Percentiles rank a stretch among this genome's conserved stretches.
phyloP scores from a whole-genome alignment of 352 stramenopile genomes.

The Pythium oligandrum region DNA sequence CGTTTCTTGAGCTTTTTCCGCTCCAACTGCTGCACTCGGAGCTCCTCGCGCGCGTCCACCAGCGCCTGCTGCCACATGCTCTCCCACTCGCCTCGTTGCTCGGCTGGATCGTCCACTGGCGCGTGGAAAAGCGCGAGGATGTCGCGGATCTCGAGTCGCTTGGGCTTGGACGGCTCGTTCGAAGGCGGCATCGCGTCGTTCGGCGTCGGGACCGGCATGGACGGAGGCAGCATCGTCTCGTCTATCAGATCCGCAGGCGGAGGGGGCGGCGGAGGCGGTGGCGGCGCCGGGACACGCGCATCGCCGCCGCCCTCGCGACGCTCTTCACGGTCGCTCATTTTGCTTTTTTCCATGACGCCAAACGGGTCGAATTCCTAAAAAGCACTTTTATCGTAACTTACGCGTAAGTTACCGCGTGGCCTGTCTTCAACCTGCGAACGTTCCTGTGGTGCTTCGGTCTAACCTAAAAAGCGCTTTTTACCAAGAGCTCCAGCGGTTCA shows the following conservation, averaged over 20 bases:
- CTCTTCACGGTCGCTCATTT: conserved; percentile 1
- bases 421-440: too few species aligned
- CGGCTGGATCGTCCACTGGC: conserved; percentile 2
- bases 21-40: conserved; percentile 35
- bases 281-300: conserved; percentile 1
- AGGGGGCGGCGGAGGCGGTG: conserved; percentile 9
- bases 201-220: neutral
- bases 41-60: conserved; percentile 57
- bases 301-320: conserved; percentile 6
- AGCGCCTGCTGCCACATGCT: conserved; percentile 46
- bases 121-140: conserved; percentile 13
- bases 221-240: neutral
- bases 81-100: conserved; percentile 24
- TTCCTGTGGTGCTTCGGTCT: too few species aligned
- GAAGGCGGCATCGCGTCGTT: conserved; percentile 13
- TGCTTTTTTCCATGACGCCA: neutral
- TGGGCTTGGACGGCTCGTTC: conserved; percentile 2
- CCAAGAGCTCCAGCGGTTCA: too few species aligned
- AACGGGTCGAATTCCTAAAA: too few species aligned
- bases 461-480: conserved; percentile 1
- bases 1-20: conserved; percentile 22
- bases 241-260: conserved; percentile 2
- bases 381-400: too few species aligned
- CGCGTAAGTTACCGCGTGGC: too few species aligned
- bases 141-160: conserved; percentile 64